Conservation (phyloP, 257 asterid species). For the Penstemon barbatus region DNA sequence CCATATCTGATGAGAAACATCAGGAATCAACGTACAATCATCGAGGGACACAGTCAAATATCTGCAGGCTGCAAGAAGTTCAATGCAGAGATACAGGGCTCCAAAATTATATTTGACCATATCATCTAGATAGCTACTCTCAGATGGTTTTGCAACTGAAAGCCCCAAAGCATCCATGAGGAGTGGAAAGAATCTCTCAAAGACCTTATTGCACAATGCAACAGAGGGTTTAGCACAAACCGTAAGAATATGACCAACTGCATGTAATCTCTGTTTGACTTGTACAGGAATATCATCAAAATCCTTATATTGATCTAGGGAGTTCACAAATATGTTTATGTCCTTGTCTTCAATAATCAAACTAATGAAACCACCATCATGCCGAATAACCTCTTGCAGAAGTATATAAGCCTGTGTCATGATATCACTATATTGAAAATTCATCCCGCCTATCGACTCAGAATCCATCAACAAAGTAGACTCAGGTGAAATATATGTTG, state of each 20-base stretch:
- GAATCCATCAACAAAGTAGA: conserved; percentile 49
- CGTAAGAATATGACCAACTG: conserved; percentile 66
- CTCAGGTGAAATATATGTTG: conserved; percentile 55
- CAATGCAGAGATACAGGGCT: conserved; percentile 63
- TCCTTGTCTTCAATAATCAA: conserved; percentile 64
- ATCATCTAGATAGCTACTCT: conserved; percentile 32
- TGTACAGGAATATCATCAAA: conserved; percentile 48
- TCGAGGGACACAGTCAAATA: conserved; percentile 47
- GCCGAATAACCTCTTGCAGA: conserved; percentile 58
- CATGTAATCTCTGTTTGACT: conserved; percentile 72
- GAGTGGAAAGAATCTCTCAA: conserved; percentile 63
- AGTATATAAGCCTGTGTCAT: conserved; percentile 65
- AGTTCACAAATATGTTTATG: conserved; percentile 49
- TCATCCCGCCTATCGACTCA: conserved; percentile 51
- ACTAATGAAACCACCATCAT: conserved; percentile 49
- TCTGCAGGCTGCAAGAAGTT: conserved; percentile 80
- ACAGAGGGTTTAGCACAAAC: conserved; percentile 63
- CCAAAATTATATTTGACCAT: conserved; percentile 50
- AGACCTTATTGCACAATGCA: conserved; percentile 67
- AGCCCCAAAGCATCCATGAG: conserved; percentile 60
- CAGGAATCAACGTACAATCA: conserved; percentile 29
- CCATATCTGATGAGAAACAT: conserved; percentile 44
- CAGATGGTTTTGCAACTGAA: conserved; percentile 47
- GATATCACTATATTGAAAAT: conserved; percentile 64
- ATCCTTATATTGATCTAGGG: conserved; percentile 46